Conservation (phyloP, 768 basidiomycete genomes). For the Mycena pura region DNA sequence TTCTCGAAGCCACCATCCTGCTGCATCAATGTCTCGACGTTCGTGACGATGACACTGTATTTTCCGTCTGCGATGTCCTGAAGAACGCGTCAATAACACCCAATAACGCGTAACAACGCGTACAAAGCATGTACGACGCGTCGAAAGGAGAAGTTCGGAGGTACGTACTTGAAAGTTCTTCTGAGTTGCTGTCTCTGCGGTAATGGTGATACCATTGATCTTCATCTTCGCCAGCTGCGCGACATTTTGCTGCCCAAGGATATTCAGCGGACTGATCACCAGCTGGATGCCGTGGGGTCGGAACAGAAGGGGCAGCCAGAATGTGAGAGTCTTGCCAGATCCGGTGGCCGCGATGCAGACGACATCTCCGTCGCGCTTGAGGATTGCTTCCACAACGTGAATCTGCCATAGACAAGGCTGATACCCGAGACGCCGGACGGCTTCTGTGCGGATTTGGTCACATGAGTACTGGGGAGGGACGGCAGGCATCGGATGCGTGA, state of each 20-base stretch:
- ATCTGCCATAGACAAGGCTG: slow-evolving; percentile 24
- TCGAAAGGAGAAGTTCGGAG: neutral
- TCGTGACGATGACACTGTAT: slow-evolving; percentile 35
- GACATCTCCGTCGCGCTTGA: slow-evolving; percentile 29
- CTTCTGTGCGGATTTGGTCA: neutral
- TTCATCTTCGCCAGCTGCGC: slow-evolving; percentile 16
- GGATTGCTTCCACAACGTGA: slow-evolving; percentile 11
- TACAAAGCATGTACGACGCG: neutral
- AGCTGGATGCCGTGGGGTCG: neutral
- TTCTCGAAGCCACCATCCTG: slow-evolving; percentile 22
- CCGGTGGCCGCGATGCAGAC: slow-evolving; percentile 36
- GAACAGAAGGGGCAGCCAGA: slow-evolving; percentile 40
- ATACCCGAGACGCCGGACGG: neutral
- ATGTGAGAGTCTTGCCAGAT: slow-evolving; percentile 38
- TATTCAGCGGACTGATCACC: slow-evolving; percentile 26
- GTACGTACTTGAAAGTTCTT: slow-evolving; percentile 27
- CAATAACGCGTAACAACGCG: neutral
- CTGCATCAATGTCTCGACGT: slow-evolving; percentile 35
- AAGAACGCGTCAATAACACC: neutral
- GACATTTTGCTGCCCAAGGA: slow-evolving; percentile 36
- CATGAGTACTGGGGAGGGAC: neutral
- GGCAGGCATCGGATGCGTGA: neutral
- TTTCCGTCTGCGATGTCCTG: slow-evolving; percentile 34
- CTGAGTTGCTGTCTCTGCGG: slow-evolving; percentile 16
- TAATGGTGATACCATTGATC: slow-evolving; percentile 28